Conservation (phyloP, 2,329 filamentous ascomycete species). For the Cercospora zeae-maydis region DNA sequence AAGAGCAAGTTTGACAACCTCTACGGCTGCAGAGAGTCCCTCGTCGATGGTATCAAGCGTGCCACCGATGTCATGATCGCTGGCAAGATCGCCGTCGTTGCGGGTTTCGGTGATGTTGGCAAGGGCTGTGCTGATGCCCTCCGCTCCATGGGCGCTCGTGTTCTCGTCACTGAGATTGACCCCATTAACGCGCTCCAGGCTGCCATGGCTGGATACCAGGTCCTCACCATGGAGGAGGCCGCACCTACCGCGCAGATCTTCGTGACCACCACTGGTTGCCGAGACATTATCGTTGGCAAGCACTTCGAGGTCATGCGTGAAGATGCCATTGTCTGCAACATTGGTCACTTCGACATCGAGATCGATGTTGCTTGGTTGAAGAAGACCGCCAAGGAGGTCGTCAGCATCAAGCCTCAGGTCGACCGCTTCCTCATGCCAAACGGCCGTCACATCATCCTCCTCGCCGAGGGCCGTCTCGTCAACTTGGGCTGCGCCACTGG, state of each 20-base stretch:
- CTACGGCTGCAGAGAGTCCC: constrained; percentile 98
- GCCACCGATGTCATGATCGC: constrained; percentile 99
- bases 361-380: constrained; percentile 99
- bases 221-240: constrained; percentile 97
- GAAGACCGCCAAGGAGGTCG: constrained; percentile 85
- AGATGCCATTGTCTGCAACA: constrained; percentile 99
- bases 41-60: constrained; percentile 99
- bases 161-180: constrained; percentile 94
- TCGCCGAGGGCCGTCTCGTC: constrained; percentile 97
- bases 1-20: constrained; percentile 99
- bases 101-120: constrained; percentile 97
- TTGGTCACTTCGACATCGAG: constrained; percentile 99
- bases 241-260: constrained; percentile 90
- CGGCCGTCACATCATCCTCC: constrained; percentile 95
- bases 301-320: constrained; percentile 97
- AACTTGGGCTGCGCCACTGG: constrained; percentile 99
- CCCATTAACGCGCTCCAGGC: constrained; percentile 99
- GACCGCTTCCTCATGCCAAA: constrained; percentile 94
- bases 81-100: constrained; percentile 96
- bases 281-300: constrained; percentile 86
- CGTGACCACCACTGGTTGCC: constrained; percentile 97
- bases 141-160: constrained; percentile 93
- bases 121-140: constrained; percentile 98
- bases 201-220: constrained; percentile 94
- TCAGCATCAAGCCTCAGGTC: constrained; percentile 99